phyloP scores from a whole-genome alignment of 495 filamentous ascomycete species.

The Trichocladium uniseriatum region DNA sequence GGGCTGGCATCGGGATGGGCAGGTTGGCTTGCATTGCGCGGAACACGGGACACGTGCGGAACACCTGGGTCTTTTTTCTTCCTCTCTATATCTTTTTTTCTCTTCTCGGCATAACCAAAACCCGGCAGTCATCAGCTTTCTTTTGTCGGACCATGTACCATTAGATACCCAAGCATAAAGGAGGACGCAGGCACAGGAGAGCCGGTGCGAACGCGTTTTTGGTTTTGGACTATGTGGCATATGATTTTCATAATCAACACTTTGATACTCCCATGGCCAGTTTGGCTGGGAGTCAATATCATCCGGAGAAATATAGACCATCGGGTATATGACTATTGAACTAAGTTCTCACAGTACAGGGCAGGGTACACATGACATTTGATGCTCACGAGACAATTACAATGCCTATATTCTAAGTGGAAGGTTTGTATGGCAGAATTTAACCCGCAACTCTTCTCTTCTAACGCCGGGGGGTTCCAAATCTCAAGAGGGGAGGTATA shows the following conservation, averaged over 20 bases:
- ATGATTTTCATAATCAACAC: not conserved
- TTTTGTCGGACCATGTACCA: slow-evolving; percentile 22
- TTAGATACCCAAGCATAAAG: slow-evolving; percentile 22
- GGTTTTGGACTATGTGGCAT: not conserved
- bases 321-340: no score
- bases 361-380: not conserved
- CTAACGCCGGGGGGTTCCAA: no score
- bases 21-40: slow-evolving; percentile 3
- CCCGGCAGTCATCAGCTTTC: slow-evolving; percentile 3
- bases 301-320: no score
- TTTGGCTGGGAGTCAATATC: not conserved
- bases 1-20: not conserved
- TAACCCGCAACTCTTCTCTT: not conserved
- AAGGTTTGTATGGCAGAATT: not conserved
- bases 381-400: not conserved
- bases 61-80: not conserved
- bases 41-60: not conserved
- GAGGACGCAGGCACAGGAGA: not conserved
- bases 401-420: not conserved
- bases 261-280: not conserved
- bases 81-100: not conserved
- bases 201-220: not conserved
- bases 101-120: not conserved
- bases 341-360: no score
- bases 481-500: no score